Conservation (phyloP, 805 yeast species). For the Candida taoyuanica region DNA sequence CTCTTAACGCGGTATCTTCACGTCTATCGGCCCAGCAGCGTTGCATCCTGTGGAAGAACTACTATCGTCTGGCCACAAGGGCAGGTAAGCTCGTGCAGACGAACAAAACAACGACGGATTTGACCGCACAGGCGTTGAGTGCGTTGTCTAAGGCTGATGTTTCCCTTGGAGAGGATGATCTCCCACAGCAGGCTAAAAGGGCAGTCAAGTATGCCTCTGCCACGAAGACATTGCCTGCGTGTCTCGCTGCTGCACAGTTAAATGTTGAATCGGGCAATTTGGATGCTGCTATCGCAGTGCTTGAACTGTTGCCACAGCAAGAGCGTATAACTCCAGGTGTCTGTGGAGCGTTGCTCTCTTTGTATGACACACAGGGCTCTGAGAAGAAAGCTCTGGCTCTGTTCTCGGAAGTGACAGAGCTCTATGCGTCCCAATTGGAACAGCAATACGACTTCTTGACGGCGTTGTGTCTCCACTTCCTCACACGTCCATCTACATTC, state of each 20-base stretch:
- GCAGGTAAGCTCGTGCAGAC: conserved; percentile 19
- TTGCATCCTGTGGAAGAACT: conserved; percentile 19
- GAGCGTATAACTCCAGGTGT: conserved; percentile 39
- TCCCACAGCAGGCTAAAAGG: conserved; percentile 26
- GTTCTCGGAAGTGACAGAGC: conserved; percentile 18
- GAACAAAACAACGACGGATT: conserved; percentile 8
- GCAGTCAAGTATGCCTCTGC: conserved; percentile 32
- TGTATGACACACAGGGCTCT: conserved; percentile 45
- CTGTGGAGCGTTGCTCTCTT: conserved; percentile 42
- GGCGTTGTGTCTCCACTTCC: conserved; percentile 6
- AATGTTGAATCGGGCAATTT: conserved; percentile 27
- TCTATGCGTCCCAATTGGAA: not conserved
- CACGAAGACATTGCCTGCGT: conserved; percentile 29
- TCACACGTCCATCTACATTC: conserved; percentile 4
- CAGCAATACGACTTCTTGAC: conserved; percentile 3
- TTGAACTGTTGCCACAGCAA: conserved; percentile 31
- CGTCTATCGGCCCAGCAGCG: conserved; percentile 24
- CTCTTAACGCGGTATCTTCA: conserved; percentile 15
- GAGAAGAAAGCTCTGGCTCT: conserved; percentile 30
- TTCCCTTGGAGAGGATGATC: conserved; percentile 12
- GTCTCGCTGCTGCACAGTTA: conserved; percentile 34
- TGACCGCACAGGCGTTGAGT: conserved; percentile 13
- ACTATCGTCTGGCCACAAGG: conserved; percentile 16
- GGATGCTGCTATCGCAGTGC: conserved; percentile 31
- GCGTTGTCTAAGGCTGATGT: conserved; percentile 17